A percentile compares a stretch with the other conserved stretches of the same genome.
phyloP scores from a whole-genome alignment of 2,329 filamentous ascomycete genomes.

The Didymella exigua region DNA sequence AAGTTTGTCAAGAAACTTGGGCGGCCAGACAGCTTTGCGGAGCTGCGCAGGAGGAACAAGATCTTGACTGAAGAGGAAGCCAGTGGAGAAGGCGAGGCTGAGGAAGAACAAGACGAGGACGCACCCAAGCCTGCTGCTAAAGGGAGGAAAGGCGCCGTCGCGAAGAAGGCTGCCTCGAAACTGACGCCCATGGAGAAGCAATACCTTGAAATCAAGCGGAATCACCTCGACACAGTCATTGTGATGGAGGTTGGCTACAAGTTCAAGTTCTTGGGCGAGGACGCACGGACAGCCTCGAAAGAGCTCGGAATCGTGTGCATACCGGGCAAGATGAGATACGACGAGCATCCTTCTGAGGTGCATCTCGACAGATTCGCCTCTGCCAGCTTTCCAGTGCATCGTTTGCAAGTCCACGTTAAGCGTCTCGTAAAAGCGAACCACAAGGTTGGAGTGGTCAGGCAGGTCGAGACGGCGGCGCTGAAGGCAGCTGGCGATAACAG shows the following conservation, averaged over 20 bases:
- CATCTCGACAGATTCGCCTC: slow-evolving; percentile 92
- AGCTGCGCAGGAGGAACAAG: slow-evolving; percentile 66
- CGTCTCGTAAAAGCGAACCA: slow-evolving; percentile 88
- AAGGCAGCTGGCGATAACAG: slow-evolving; percentile 96
- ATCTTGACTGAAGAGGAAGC: slow-evolving; percentile 61
- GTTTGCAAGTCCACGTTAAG: slow-evolving; percentile 91
- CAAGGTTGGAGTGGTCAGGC: slow-evolving; percentile 93
- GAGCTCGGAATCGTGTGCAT: slow-evolving; percentile 96
- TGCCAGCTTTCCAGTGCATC: slow-evolving; percentile 91
- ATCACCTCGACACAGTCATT: slow-evolving; percentile 86
- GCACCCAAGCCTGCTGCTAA: slow-evolving; percentile 56
- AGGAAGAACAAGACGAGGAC: slow-evolving; percentile 63
- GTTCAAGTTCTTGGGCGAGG: slow-evolving; percentile 95
- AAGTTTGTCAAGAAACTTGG: slow-evolving; percentile 92
- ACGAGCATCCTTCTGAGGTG: slow-evolving; percentile 83
- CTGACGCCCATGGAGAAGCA: slow-evolving; percentile 95
- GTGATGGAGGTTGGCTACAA: slow-evolving; percentile 98
- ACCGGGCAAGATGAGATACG: slow-evolving; percentile 90
- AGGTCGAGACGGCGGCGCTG: slow-evolving; percentile 91
- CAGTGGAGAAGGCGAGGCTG: slow-evolving; percentile 56
- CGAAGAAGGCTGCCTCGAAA: slow-evolving; percentile 78
- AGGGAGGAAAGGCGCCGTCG: slow-evolving; percentile 55
- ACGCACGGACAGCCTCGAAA: slow-evolving; percentile 86
- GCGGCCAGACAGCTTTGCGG: slow-evolving; percentile 77
- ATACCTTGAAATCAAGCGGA: slow-evolving; percentile 89